phyloP scores from a whole-genome alignment of 768 basidiomycete species.

The Panellus pusillus region DNA sequence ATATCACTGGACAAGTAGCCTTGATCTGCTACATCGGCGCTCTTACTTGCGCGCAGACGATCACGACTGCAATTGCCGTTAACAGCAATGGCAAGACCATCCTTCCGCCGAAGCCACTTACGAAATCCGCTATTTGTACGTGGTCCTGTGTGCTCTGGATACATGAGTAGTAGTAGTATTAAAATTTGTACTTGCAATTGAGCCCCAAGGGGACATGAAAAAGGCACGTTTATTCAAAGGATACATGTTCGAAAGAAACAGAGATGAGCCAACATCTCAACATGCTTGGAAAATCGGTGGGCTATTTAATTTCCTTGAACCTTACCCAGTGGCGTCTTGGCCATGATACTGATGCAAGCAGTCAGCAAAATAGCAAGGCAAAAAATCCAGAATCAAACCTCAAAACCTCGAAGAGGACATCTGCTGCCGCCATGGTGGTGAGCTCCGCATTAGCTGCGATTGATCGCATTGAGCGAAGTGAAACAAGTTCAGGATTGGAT shows the following conservation, averaged over 20 bases:
- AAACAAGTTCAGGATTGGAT: not conserved
- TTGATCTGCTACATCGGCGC: constrained; percentile 69
- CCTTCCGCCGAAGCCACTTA: constrained; percentile 64
- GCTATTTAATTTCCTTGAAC: constrained; percentile 23
- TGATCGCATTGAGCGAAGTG: not conserved
- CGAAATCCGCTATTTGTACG: constrained; percentile 69
- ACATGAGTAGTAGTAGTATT: no score
- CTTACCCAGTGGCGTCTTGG: constrained; percentile 75
- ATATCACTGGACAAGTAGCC: constrained; percentile 64
- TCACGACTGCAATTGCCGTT: constrained; percentile 68
- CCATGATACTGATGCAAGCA: constrained; percentile 57
- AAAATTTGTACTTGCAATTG: no score
- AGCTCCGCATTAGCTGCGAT: constrained; percentile 34
- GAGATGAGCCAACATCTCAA: not conserved
- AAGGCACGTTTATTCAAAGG: not conserved
- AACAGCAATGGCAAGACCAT: constrained; percentile 51
- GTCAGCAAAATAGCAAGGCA: no score
- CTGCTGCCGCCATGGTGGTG: constrained; percentile 29
- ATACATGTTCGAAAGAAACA: not conserved
- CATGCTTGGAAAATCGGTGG: constrained; percentile 4
- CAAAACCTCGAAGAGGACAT: constrained; percentile 75
- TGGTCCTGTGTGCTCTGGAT: constrained; percentile 69
- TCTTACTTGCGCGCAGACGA: constrained; percentile 79
- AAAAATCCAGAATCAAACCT: no score
- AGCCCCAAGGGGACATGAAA: not conserved